Percentiles rank a stretch among this genome's conserved stretches.
These are phyloP conservation scores for sunflower (Helianthus annuus) DNA, from an alignment of 129 eudicot species.

Conservation along the genomic window HanXRQr2.0-SUNRISE NC_035437.2:109545234-109545733, in stretches of 20 bases:
- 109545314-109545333: not conserved
- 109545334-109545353: not conserved
- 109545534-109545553: slow-evolving; percentile 1
- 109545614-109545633: not conserved
- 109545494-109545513: slow-evolving; percentile 44
- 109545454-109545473: slow-evolving; percentile 57
- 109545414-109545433: slow-evolving; percentile 51
- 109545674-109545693: not conserved
- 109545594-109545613: not conserved
- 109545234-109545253: slow-evolving; percentile 56
- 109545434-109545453: slow-evolving; percentile 50
- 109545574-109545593: not conserved
- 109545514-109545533: not conserved
- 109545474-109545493: slow-evolving; percentile 58
- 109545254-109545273: slow-evolving; percentile 71
- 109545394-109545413: slow-evolving; percentile 65
- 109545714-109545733: too few species aligned
- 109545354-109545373: slow-evolving; percentile 18
- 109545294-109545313: slow-evolving; percentile 36
- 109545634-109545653: not conserved
- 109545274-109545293: slow-evolving; percentile 69
- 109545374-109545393: slow-evolving; percentile 55
- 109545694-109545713: too few species aligned
- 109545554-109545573: not conserved
- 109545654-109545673: not conserved